These are phyloP conservation scores for Coix lacrymajobi DNA, from an alignment of 176 grass and related monocot species.

Conservation along the genomic window DNA sequence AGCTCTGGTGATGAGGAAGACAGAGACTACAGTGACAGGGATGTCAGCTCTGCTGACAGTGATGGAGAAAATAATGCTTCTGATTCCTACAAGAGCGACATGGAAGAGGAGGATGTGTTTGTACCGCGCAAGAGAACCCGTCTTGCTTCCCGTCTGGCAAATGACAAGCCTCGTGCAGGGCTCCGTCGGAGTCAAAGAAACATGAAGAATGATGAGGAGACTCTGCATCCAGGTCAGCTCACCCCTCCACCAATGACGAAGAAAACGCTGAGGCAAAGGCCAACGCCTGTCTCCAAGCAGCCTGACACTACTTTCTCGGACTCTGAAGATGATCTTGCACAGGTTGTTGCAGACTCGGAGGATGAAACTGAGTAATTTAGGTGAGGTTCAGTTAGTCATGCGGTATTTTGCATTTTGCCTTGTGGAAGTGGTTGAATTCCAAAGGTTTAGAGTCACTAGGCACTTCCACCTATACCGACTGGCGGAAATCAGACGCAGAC, in stretches of 20 bases:
- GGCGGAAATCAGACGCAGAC: constrained; percentile 11
- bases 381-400: neutral
- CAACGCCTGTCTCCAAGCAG: constrained; percentile 39
- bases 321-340: constrained; percentile 35
- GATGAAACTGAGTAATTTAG: constrained; percentile 18
- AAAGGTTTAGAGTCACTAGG: neutral
- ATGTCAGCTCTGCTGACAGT: constrained; percentile 7
- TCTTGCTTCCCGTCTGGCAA: constrained; percentile 8
- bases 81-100: constrained; percentile 14
- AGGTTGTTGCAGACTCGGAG: neutral
- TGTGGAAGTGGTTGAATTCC: neutral
- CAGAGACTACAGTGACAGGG: constrained; percentile 38
- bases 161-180: constrained; percentile 22
- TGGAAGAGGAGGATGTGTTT: constrained; percentile 25
- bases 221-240: constrained; percentile 4
- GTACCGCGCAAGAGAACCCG: constrained; percentile 16
- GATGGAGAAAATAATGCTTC: constrained; percentile 24
- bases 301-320: neutral
- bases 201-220: constrained; percentile 21
- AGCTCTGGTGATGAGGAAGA: constrained; percentile 32
- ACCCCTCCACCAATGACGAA: constrained; percentile 43
- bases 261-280: constrained; percentile 54
- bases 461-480: constrained; percentile 5
- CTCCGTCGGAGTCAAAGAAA: constrained; percentile 55
- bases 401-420: neutral